Evolutionary conservation across 331 rosid species (phyloP), one percentile per base, ranked within the genome.

Genomic region (Acacia pycnantha): DNA sequence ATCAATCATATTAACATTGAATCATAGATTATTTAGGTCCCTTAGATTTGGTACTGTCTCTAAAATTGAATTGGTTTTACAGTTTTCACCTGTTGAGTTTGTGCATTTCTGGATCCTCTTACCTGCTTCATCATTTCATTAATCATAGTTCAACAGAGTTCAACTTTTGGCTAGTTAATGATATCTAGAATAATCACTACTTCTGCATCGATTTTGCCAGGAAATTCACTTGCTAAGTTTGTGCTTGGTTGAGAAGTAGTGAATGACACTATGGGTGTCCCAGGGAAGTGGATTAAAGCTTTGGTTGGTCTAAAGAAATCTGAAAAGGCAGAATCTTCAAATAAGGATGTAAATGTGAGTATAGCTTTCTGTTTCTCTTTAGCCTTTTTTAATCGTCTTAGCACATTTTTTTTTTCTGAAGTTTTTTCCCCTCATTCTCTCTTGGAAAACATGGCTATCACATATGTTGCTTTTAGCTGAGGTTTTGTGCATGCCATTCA

Each of bases 201-300:
- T 85, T 69, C 71, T 72, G 24, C 79, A 29, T 50, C 81, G 76
- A 65, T 54, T 70, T 72, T 75, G 81, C 56, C 51, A 50, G 46
- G 43, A 72, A 77, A 72, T 82, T 83, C 18, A 35, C 73, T 46
- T 79, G 53, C 62, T 81, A 87, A 94, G 84, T 83, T 80, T 16
- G n/a, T 51, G 27, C 70, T 85, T 77, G 48, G 81, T 82, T 80
- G 85, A 83, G 84, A 77, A 80, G 67, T 76, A 89, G 86, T 88
- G 68, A 82, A 61, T 53, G 83, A 78, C 51, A 24, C 77, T 43
- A 96, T 96, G 99, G 99, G 97, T 82, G 91, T 93, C 83, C 82
- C 98, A 2, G 98, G 97, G 78, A 96, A 94, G 89, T 96, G 99
- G 99, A 88, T 96, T 80, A 96, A 81, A 86, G 88, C 98, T 47